phyloP scores from a whole-genome alignment of 2,329 filamentous ascomycete genomes.

The Verruconis gallopava region DNA sequence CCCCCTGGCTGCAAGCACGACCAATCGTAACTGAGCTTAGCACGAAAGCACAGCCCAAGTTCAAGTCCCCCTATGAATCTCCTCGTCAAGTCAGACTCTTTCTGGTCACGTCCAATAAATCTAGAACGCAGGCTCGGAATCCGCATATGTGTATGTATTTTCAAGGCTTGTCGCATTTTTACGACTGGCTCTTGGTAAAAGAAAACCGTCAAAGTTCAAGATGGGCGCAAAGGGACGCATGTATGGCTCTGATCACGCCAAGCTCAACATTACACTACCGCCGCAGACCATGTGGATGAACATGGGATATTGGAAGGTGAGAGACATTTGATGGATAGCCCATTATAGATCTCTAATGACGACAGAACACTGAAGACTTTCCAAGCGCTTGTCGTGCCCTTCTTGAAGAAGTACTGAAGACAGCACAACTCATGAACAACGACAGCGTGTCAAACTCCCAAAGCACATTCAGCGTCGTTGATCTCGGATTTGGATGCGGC shows the following conservation, averaged over 20 bases:
- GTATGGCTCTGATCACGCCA: slow-evolving; percentile 45
- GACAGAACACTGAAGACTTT: slow-evolving; percentile 18
- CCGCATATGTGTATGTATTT: no score
- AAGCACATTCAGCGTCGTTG: slow-evolving; percentile 26
- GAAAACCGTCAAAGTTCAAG: no score
- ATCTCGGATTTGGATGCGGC: slow-evolving; percentile 47
- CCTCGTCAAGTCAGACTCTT: no score
- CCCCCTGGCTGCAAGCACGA: no score
- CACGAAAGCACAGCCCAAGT: no score
- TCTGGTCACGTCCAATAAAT: no score
- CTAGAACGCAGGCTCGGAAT: no score
- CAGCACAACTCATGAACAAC: slow-evolving; percentile 28
- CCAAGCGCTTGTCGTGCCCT: slow-evolving; percentile 39
- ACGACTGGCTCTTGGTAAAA: no score
- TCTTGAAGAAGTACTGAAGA: slow-evolving; percentile 33
- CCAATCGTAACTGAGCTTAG: no score
- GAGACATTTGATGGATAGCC: not conserved
- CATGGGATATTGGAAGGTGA: slow-evolving; percentile 45
- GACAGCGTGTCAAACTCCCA: not conserved
- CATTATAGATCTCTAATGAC: not conserved
- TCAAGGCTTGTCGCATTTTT: no score
- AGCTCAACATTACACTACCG: slow-evolving; percentile 38
- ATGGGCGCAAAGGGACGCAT: no score
- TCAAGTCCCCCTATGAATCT: no score
- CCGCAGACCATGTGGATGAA: slow-evolving; percentile 50